Percentiles rank a stretch among this genome's conserved stretches.
phyloP scores from a whole-genome alignment of 768 basidiomycete genomes.

The Sporobolomyces phaffii region DNA sequence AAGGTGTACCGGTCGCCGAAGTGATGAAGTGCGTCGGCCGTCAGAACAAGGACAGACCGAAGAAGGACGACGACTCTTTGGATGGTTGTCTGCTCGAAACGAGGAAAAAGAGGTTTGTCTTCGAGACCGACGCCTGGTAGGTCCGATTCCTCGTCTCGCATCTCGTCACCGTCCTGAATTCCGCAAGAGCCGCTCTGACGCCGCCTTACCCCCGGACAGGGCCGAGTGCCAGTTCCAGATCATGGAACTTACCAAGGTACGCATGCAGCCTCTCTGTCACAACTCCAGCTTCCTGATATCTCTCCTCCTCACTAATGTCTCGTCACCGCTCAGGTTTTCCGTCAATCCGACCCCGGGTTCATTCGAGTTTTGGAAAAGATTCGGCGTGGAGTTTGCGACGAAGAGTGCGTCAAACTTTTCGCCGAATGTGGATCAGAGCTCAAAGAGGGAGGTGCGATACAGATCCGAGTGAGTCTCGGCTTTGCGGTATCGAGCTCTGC shows the following conservation, averaged over 20 bases:
- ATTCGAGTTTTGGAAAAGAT: conserved; percentile 45
- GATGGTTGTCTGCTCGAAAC: conserved; percentile 19
- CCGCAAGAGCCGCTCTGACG: background rate
- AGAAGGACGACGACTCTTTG: background rate
- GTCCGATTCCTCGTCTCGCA: background rate
- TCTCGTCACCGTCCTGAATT: no score
- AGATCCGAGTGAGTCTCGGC: conserved; percentile 29
- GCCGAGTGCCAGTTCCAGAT: conserved; percentile 39
- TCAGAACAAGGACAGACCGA: background rate
- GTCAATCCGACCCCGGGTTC: conserved; percentile 45
- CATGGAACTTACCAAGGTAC: conserved; percentile 41
- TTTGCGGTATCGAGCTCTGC: no score
- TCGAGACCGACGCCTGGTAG: conserved; percentile 46
- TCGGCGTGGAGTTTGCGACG: conserved; percentile 42
- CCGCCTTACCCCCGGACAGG: conserved; percentile 1
- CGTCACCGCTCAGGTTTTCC: conserved; percentile 40
- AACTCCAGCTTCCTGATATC: no score
- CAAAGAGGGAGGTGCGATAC: conserved; percentile 40
- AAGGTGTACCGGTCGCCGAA: background rate
- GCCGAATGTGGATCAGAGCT: conserved; percentile 37
- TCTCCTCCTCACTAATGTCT: background rate
- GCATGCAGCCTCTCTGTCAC: no score
- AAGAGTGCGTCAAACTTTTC: conserved; percentile 35
- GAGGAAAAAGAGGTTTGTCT: conserved; percentile 41
- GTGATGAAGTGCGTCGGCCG: background rate